Conservation (phyloP, 192 early-diverging fungal species). For the Lunasporangiospora selenospora region DNA sequence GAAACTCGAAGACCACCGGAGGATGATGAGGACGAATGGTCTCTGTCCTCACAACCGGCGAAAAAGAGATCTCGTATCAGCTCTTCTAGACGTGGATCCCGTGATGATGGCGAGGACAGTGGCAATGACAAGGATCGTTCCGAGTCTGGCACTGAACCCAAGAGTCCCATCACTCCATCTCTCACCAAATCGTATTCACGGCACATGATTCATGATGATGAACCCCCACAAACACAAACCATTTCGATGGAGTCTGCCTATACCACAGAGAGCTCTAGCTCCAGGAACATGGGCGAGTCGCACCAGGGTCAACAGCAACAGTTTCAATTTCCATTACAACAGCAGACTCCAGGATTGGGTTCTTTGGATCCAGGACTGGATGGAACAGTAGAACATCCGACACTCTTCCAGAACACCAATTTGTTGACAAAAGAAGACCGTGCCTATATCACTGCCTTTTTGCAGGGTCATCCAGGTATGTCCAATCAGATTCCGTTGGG, state of each 20-base stretch:
- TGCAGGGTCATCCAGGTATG: slow-evolving; percentile 46
- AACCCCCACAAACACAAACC: background rate
- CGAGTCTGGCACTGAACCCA: background rate
- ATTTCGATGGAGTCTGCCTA: background rate
- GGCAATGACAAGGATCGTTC: background rate
- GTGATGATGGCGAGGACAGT: slow-evolving; percentile 21
- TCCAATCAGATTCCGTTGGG: too few species aligned
- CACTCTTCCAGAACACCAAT: slow-evolving; percentile 41
- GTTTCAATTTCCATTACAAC: slow-evolving; percentile 7
- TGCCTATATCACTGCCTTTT: slow-evolving; percentile 31
- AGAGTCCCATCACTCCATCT: slow-evolving; percentile 26
- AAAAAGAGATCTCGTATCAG: slow-evolving; percentile 18
- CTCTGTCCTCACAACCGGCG: slow-evolving; percentile 18
- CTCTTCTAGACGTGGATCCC: slow-evolving; percentile 19
- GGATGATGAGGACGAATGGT: slow-evolving; percentile 20
- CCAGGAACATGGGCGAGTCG: slow-evolving; percentile 4
- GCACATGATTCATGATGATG: slow-evolving; percentile 14
- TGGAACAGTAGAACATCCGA: slow-evolving; percentile 21
- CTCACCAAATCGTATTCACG: slow-evolving; percentile 9
- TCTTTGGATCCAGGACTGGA: background rate
- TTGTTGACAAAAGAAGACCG: slow-evolving; percentile 26
- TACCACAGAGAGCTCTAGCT: background rate
- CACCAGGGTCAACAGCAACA: slow-evolving; percentile 1
- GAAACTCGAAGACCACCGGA: slow-evolving; percentile 9
- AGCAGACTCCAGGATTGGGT: background rate